Evolutionary conservation across 805 yeast species (phyloP), one percentile per base, ranked within the genome.

Genomic region (Metschnikowia cubensis): DNA sequence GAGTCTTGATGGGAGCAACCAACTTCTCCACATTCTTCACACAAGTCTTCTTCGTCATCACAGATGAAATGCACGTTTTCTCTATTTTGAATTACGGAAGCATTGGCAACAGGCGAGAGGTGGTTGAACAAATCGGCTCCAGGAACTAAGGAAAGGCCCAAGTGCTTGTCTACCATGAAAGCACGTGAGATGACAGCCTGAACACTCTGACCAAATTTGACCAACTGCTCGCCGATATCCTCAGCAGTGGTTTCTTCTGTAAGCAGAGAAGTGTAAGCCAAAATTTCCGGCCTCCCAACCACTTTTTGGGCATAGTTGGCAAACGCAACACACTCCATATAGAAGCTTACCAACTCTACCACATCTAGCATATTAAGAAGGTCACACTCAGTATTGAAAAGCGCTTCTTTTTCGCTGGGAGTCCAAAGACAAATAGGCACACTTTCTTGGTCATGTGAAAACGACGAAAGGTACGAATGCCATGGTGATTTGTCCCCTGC

Each of bases 91-190:
- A 60, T 43, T 17, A 52, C 54, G 7, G 22, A 50, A 1, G 44
- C 52, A 4, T 48, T 52, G 5, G 56, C 20, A 5, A 48, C 34
- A 66, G 82, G 75, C 5, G 74, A 64, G 38, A 70, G 63, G 61
- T 90, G 97, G 57, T 91, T 91, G 68, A 90, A 89, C 34, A 92
- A 69, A 67, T 91, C 96, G 0, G 97, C 97, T 14, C 90, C 88
- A 0, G 97, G 97, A 21, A 91, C 96, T 45, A 92, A 69, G 0
- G 87, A 89, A 31, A 84, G 73, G 32, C 83, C 87, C 58, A 85
- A 89, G 62, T 66, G 90, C 45, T 75, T 74, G 65, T 92, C 98
- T 29, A 91, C 80, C 37, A 82, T 83, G 64, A 92, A 91, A 1
- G 91, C 90, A 53, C 97, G 75, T 1, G 94, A 81, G 0, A 91